Base-by-base conservation (phyloP, 108 stramenopile genomes). In the Discostella pseudostelligera region DNA sequence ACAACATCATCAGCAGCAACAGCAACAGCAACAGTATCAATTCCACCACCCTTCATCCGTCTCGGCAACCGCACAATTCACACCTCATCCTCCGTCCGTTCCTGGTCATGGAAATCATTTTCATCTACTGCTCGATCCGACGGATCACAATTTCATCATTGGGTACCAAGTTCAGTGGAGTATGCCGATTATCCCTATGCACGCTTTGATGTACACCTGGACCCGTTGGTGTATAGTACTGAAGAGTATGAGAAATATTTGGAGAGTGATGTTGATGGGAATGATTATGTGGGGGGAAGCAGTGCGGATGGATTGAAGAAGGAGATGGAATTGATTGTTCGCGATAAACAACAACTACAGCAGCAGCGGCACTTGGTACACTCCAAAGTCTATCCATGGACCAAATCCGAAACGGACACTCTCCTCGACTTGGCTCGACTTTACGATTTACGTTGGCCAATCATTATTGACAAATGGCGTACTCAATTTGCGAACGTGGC, bases 141-240 rank as follows among this genome's bases (percentile, higher is more conserved):
- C 62, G 81, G 79, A 7, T 74, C 76, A 17, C 37, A 76, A 48
- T 87, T 93, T 48, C 48, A 65, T 17, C 92, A 93, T 59, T 93
- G 92, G 92, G 92, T 93, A 7, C 76, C 85, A 19, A 62, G 77
- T 0, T 76, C 80, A 42, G 82, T 94, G 20, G 96, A 97, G 54
- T 93, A 90, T 67, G 83, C 89, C 17, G 96, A 97, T 62, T 97
- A 97, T 77, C 95, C 97, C 29, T 97, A 90, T 79, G 94, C 94
- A 7, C 67, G 91, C 47, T 97, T 97, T 72, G 88, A 96, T 69
- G 82, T 90, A 28, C 78, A 83, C 57, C 62, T 97, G 48, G 94
- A 97, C 66, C 78, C 80, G 26, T 65, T 96, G 13, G 35, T 48
- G 9, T 95, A 94, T 46, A 81, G 86, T 0, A 83, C 89, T 50